Conservation (phyloP, 176 grass and related monocot species). For the Pontederia paniculata region DNA sequence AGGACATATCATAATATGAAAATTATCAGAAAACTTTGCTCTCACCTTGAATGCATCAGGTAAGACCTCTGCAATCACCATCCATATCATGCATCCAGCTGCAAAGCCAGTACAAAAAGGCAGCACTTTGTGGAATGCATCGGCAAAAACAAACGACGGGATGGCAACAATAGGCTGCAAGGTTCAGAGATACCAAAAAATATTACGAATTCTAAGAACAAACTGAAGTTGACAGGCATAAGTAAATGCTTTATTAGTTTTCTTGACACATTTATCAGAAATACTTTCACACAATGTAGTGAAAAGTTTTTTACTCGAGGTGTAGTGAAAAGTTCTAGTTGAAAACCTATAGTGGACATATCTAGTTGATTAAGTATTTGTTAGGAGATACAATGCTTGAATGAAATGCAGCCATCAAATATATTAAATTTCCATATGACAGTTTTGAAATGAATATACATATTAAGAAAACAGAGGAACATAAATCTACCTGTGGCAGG, state of each 20-base stretch:
- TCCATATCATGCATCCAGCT: constrained; percentile 99
- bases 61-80: constrained; percentile 98
- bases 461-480: background rate
- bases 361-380: too few relatives aligned
- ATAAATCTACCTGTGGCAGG: constrained; percentile 62
- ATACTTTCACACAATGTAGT: too few relatives aligned
- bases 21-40: constrained; percentile 5
- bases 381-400: too few relatives aligned
- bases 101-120: constrained; percentile 97
- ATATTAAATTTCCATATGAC: too few relatives aligned
- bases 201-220: background rate
- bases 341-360: too few relatives aligned
- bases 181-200: constrained; percentile 14
- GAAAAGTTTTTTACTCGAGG: too few relatives aligned
- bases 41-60: constrained; percentile 97
- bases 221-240: too few relatives aligned
- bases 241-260: too few relatives aligned
- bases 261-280: too few relatives aligned
- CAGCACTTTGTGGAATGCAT: constrained; percentile 81
- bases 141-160: constrained; percentile 87
- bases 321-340: too few relatives aligned
- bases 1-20: background rate
- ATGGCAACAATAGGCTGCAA: constrained; percentile 89
- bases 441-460: background rate
- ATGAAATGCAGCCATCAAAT: too few relatives aligned